phyloP scores from a whole-genome alignment of 2,329 filamentous ascomycete species.

The Scolecobasidium constrictum region DNA sequence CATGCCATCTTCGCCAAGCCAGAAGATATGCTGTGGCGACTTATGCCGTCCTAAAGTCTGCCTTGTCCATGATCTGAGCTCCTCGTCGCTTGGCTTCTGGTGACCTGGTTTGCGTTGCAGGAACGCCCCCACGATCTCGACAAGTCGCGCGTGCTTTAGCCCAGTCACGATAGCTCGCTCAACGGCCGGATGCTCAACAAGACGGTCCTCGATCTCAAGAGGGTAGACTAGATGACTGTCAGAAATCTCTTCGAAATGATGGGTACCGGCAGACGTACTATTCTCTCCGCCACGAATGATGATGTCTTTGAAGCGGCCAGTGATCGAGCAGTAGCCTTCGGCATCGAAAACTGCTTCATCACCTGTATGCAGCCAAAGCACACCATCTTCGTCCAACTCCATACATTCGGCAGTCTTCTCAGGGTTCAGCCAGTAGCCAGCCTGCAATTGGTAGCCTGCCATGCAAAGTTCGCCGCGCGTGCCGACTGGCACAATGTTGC shows the following conservation, averaged over 20 bases:
- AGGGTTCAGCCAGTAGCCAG: constrained; percentile 54
- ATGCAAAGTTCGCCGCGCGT: constrained; percentile 65
- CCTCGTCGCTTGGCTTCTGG: constrained; percentile 20
- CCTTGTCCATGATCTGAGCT: constrained; percentile 26
- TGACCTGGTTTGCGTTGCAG: constrained; percentile 21
- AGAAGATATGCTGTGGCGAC: constrained; percentile 63
- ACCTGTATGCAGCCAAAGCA: constrained; percentile 28
- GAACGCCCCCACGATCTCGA: constrained; percentile 62
- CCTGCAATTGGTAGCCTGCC: constrained; percentile 64
- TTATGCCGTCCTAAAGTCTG: constrained; percentile 29
- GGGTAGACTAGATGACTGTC: constrained; percentile 41
- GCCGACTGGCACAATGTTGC: constrained; percentile 56
- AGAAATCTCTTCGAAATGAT: constrained; percentile 12
- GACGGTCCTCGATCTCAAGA: constrained; percentile 62
- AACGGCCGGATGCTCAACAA: constrained; percentile 53
- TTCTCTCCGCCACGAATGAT: constrained; percentile 52
- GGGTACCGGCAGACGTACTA: constrained; percentile 14
- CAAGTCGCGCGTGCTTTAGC: constrained; percentile 58
- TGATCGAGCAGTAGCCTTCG: constrained; percentile 56
- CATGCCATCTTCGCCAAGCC: constrained; percentile 47
- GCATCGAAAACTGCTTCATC: constrained; percentile 28
- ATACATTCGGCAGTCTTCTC: constrained; percentile 66
- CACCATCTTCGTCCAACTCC: constrained; percentile 50
- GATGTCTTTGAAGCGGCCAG: constrained; percentile 68
- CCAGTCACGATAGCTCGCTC: constrained; percentile 58